These are phyloP conservation scores for Backusella psychrophila DNA, from an alignment of 192 early-diverging fungal genomes.

Conservation along the genomic window DNA sequence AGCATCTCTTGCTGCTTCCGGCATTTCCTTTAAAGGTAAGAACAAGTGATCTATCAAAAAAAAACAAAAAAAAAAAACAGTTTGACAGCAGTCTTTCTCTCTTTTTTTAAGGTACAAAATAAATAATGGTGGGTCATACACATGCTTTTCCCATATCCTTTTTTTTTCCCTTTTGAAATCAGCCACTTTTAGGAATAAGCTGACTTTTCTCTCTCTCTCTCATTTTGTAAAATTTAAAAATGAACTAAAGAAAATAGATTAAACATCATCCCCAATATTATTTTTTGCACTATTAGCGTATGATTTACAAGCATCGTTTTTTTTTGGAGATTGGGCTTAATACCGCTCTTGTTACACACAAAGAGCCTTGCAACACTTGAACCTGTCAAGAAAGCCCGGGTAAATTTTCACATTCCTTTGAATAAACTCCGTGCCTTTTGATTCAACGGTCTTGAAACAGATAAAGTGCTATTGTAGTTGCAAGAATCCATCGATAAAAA, in stretches of 20 bases:
- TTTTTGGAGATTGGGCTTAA: too few species aligned
- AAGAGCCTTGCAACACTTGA: not conserved
- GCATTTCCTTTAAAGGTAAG: conserved; percentile 3
- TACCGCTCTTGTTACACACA: not conserved
- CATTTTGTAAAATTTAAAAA: not conserved
- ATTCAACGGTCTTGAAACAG: not conserved
- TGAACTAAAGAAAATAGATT: not conserved
- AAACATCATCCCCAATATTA: not conserved
- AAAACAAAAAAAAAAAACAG: not conserved
- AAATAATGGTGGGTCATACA: not conserved
- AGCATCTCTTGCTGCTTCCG: not conserved
- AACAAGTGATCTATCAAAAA: not conserved
- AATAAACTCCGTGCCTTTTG: too few species aligned
- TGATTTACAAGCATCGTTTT: too few species aligned
- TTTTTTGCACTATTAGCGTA: too few species aligned
- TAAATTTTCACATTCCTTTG: not conserved
- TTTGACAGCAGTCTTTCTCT: not conserved
- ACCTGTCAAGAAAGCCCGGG: not conserved
- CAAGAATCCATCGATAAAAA: too few species aligned
- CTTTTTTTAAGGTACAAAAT: not conserved
- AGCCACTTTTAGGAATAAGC: not conserved
- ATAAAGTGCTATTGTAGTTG: not conserved
- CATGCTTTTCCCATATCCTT: not conserved
- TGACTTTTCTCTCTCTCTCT: not conserved
- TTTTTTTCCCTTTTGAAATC: not conserved